A percentile compares a stretch with the other conserved stretches of the same genome.
These are phyloP conservation scores for Podaxis rugospora DNA, from an alignment of 768 basidiomycete genomes.

Conservation along the genomic window DNA sequence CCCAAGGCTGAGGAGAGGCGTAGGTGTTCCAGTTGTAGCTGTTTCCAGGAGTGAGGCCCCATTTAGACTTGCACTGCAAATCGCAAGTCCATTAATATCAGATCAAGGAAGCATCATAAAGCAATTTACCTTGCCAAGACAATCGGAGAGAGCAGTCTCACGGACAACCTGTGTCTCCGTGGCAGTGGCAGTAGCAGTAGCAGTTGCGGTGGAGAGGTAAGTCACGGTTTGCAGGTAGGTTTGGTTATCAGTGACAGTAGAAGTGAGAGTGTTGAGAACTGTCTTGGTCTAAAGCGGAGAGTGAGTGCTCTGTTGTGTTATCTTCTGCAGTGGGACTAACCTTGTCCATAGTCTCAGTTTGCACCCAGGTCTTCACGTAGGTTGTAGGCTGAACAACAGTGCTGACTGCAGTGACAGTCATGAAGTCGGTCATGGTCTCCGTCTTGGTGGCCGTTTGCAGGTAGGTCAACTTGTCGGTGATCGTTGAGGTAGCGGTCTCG, in stretches of 20 bases:
- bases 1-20: conserved; percentile 19
- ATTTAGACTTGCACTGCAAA: conserved; percentile 53
- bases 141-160: conserved; percentile 49
- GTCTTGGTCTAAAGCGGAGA: conserved; percentile 46
- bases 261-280: conserved; percentile 50
- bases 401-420: conserved; percentile 48
- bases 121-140: conserved; percentile 42
- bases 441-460: conserved; percentile 56
- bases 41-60: conserved; percentile 49
- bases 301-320: background rate
- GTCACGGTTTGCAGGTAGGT: conserved; percentile 51
- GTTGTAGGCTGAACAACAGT: conserved; percentile 59
- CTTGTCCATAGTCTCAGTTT: conserved; percentile 54
- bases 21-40: conserved; percentile 46
- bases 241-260: conserved; percentile 43
- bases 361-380: conserved; percentile 45
- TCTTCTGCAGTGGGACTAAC: conserved; percentile 26
- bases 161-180: conserved; percentile 30
- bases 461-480: conserved; percentile 50
- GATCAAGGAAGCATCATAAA: background rate
- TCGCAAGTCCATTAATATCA: conserved; percentile 13
- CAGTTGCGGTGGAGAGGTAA: conserved; percentile 42
- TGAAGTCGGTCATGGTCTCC: conserved; percentile 45
- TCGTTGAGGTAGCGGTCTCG: conserved; percentile 44
- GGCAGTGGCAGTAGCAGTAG: conserved; percentile 36